Percentiles rank a stretch among this genome's conserved stretches.
Evolutionary conservation across 495 filamentous ascomycete species (phyloP).

Genomic region (Echria macrotheca): DNA sequence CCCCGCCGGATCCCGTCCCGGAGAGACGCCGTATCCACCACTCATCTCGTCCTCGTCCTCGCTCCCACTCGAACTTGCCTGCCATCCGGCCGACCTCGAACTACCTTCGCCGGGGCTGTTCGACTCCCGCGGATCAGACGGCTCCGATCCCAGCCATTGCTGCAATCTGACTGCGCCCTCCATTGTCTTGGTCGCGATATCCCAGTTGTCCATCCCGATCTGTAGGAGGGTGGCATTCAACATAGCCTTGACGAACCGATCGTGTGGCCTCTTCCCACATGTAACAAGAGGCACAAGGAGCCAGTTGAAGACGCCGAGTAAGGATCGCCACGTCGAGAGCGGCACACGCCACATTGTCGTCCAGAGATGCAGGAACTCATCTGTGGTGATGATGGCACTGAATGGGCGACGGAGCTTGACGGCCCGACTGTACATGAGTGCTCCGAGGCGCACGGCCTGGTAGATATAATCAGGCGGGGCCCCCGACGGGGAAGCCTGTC

Average conservation of each 20-base stretch:
- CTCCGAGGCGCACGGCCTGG: conserved; percentile 27
- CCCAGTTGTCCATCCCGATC: conserved; percentile 36
- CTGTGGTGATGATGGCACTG: conserved; percentile 12
- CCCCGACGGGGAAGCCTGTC: background rate
- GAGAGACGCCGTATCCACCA: too few species aligned
- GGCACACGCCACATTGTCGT: conserved; percentile 32
- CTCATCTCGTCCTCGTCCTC: background rate
- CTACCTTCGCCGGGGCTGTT: too few species aligned
- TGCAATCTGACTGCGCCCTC: conserved; percentile 22
- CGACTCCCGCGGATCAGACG: background rate
- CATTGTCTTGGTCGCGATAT: conserved; percentile 23
- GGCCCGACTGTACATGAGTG: conserved; percentile 30
- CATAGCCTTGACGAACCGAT: conserved; percentile 31
- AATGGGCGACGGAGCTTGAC: conserved; percentile 29
- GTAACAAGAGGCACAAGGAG: conserved; percentile 22
- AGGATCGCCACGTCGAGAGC: conserved; percentile 24
- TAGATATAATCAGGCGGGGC: conserved; percentile 26
- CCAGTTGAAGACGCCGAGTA: conserved; percentile 35
- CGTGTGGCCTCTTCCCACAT: conserved; percentile 18
- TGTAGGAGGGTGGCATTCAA: conserved; percentile 27
- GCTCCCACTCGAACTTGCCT: background rate
- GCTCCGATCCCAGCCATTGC: conserved; percentile 25
- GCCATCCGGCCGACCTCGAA: too few species aligned
- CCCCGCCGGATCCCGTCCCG: too few species aligned
- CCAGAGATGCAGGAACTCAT: conserved; percentile 31